Conservation (phyloP, 2,329 filamentous ascomycete genomes). For the Cryphonectria carpinicola region DNA sequence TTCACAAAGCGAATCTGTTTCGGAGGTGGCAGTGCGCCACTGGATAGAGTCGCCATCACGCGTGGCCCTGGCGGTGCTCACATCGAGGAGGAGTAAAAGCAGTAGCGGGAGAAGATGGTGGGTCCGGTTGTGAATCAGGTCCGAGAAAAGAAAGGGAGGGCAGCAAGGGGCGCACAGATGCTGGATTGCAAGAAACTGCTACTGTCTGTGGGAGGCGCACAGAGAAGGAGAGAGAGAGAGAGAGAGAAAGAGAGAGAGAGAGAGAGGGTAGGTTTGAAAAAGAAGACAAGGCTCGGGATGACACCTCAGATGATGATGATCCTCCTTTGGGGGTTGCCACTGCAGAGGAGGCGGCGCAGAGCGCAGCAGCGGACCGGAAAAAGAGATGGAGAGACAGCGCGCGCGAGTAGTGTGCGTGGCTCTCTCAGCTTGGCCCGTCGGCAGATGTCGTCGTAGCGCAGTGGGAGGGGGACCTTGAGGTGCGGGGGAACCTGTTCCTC, state of each 20-base stretch:
- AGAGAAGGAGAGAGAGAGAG: background rate
- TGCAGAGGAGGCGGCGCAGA: background rate
- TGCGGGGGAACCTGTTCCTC: conserved; percentile 1
- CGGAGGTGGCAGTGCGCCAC: conserved; percentile 47
- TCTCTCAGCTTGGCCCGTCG: background rate
- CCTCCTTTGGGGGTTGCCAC: background rate
- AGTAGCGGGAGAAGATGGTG: conserved; percentile 4
- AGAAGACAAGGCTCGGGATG: background rate
- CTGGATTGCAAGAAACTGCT: background rate
- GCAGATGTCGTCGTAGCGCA: background rate
- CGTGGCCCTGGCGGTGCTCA: conserved; percentile 10
- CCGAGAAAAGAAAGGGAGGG: background rate
- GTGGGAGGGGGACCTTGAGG: background rate
- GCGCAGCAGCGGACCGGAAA: background rate
- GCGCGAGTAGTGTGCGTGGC: background rate
- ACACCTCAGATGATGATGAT: background rate
- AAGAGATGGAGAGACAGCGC: background rate
- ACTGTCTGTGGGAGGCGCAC: background rate
- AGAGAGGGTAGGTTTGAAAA: no score
- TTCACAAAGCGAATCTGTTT: conserved; percentile 79
- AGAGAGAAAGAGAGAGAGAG: background rate
- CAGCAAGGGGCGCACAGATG: background rate
- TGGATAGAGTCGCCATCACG: conserved; percentile 52
- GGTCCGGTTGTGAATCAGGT: background rate
- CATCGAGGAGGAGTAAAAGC: conserved; percentile 11